phyloP scores from a whole-genome alignment of 768 basidiomycete species.

The Auriscalpium vulgare region DNA sequence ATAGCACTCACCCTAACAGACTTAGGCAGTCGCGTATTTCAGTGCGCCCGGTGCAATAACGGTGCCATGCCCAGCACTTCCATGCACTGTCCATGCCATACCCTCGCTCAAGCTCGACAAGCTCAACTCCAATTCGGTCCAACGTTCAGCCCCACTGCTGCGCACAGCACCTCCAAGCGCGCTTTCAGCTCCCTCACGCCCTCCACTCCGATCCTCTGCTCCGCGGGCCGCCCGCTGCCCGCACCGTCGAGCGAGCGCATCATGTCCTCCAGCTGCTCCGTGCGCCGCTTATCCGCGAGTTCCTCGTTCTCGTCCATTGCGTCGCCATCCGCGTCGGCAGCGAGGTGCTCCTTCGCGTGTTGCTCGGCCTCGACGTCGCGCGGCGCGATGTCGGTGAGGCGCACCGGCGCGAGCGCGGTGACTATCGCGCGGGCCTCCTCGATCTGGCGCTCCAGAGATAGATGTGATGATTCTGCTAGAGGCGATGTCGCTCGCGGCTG shows the following conservation, averaged over 20 bases:
- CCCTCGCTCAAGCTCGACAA: too few species aligned
- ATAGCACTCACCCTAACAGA: too few species aligned
- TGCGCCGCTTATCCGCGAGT: conserved; percentile 1
- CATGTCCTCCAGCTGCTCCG: conserved; percentile 5
- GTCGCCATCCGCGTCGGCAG: conserved; percentile 26
- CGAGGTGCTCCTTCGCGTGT: conserved; percentile 62
- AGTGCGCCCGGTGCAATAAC: too few species aligned
- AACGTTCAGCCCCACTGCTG: background rate
- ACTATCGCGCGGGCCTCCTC: conserved; percentile 48
- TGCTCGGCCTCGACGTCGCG: conserved; percentile 70
- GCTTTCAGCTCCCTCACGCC: background rate
- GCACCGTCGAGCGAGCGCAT: background rate
- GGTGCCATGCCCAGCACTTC: too few species aligned
- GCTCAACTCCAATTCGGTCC: background rate
- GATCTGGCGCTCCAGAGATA: conserved; percentile 13
- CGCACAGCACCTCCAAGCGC: background rate
- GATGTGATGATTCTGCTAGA: background rate
- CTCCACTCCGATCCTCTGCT: background rate
- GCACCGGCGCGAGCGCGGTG: conserved; percentile 46
- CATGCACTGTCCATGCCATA: too few species aligned
- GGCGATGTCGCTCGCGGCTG: conserved; percentile 14
- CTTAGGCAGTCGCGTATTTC: too few species aligned
- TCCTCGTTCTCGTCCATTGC: conserved; percentile 14
- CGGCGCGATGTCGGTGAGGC: conserved; percentile 66
- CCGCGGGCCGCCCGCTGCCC: background rate